Conservation (phyloP, 1,139 yeast genomes). For the Candida neerlandica region DNA sequence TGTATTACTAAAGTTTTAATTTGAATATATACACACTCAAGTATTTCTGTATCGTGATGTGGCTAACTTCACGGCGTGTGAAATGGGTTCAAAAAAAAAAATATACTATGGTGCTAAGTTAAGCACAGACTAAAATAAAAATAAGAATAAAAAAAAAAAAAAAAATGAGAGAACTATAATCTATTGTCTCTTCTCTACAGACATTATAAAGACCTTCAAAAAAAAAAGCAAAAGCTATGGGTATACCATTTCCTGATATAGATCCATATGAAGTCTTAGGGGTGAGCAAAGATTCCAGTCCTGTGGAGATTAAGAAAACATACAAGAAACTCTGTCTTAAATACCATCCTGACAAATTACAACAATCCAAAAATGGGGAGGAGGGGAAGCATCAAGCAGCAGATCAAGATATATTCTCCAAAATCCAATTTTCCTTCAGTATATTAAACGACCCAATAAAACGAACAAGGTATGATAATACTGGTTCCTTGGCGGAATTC, state of each 20-base stretch:
- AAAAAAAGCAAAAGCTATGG: conserved; percentile 20
- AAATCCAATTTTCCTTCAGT: conserved; percentile 75
- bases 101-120: background rate
- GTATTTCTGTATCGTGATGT: background rate
- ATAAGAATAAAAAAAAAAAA: conserved; percentile 1
- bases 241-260: conserved; percentile 53
- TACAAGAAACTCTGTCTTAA: conserved; percentile 71
- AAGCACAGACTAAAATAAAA: background rate
- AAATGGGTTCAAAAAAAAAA: background rate
- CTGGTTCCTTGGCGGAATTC: conserved; percentile 63
- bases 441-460: conserved; percentile 62
- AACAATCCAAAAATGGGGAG: conserved; percentile 30
- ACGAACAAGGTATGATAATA: conserved; percentile 62
- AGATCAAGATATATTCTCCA: conserved; percentile 52
- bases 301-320: conserved; percentile 64
- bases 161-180: background rate
- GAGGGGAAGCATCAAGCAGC: conserved; percentile 22
- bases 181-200: background rate
- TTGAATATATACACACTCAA: background rate
- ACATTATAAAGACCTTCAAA: background rate
- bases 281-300: conserved; percentile 43
- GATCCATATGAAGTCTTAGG: conserved; percentile 69
- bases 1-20: conserved; percentile 1
- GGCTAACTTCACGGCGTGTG: background rate
- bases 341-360: conserved; percentile 79